Evolutionary conservation across 129 eudicot species (phyloP).

Genomic region (Apium graveolens): DNA sequence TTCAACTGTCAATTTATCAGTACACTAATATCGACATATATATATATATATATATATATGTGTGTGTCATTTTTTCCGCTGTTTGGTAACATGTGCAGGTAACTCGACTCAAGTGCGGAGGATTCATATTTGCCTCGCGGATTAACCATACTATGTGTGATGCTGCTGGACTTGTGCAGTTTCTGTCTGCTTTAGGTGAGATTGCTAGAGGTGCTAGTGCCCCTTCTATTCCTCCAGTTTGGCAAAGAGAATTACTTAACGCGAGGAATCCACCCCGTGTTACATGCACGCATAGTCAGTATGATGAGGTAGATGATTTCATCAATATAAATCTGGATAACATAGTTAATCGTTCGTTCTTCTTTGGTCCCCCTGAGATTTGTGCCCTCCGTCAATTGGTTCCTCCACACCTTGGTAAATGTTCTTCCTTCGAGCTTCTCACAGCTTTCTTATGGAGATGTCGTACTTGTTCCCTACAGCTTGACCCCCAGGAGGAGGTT

Average conservation of each 20-base stretch:
- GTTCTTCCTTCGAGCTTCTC: constrained; percentile 19
- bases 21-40: too few species aligned
- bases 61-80: too few species aligned
- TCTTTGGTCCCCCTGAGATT: constrained; percentile 20
- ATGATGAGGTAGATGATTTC: not conserved
- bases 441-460: constrained; percentile 35
- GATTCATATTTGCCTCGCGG: constrained; percentile 16
- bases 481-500: constrained; percentile 25
- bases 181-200: constrained; percentile 22
- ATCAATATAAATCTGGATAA: constrained; percentile 2
- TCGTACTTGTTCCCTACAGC: constrained; percentile 29
- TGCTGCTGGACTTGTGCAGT: constrained; percentile 17
- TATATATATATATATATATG: too few species aligned
- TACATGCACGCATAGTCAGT: constrained; percentile 22
- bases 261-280: constrained; percentile 19
- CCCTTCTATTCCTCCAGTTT: constrained; percentile 19
- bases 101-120: constrained; percentile 26
- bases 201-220: constrained; percentile 18
- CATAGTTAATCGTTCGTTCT: constrained; percentile 17
- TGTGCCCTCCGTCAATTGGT: not conserved
- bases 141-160: constrained; percentile 17
- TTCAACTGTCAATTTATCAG: too few species aligned
- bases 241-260: constrained; percentile 21
- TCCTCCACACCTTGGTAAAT: constrained; percentile 8
- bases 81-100: constrained; percentile 9